Evolutionary conservation across 352 stramenopile species (phyloP).

Genomic region (Phytopythium litorale): DNA sequence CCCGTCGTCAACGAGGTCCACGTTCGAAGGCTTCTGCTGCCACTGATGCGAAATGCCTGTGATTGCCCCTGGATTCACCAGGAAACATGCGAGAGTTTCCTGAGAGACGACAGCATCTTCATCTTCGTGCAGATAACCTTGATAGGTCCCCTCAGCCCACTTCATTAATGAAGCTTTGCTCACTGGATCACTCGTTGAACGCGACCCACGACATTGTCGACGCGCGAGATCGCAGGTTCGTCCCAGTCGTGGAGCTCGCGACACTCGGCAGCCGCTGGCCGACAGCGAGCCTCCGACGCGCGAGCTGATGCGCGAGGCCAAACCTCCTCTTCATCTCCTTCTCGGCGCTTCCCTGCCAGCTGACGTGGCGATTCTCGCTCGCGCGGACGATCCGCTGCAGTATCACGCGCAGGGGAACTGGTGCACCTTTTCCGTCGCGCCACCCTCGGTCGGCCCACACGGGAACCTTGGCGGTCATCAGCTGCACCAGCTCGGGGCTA

Average conservation of each 20-base stretch:
- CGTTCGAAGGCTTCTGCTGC: slow-evolving; percentile 3
- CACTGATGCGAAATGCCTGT: neutral
- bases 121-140: neutral
- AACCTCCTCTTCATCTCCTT: slow-evolving; percentile 3
- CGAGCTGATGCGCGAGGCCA: neutral
- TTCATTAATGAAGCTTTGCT: neutral
- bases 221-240: neutral
- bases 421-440: neutral
- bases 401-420: neutral
- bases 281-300: neutral
- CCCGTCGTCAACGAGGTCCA: neutral
- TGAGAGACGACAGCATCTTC: neutral
- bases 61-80: neutral
- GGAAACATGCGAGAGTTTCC: neutral
- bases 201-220: neutral
- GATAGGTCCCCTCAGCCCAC: neutral
- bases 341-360: slow-evolving; percentile 2
- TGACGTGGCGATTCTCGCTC: neutral
- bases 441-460: slow-evolving; percentile 2
- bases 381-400: slow-evolving; percentile 5
- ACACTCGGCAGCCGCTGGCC: neutral
- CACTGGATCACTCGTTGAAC: neutral
- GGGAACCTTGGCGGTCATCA: neutral
- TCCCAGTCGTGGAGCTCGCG: slow-evolving; percentile 2
- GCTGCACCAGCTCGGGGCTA: neutral